These are phyloP conservation scores for Wickerhamomyces xylosicus DNA, from an alignment of 805 yeast genomes.

Conservation along the genomic window DNA sequence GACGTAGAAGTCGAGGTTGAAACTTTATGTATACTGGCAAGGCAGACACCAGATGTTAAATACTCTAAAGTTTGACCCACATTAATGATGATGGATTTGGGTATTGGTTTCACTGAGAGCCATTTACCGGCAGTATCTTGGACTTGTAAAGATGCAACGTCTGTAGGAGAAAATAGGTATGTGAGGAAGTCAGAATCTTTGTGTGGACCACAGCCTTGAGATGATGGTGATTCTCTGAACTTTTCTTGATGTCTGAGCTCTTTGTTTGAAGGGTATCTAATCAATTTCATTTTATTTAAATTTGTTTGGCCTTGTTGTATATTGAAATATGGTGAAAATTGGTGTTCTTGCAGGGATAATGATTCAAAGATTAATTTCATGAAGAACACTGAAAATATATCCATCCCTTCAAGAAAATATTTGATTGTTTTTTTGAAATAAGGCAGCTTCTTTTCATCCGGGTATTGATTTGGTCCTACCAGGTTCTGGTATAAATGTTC, in stretches of 20 bases:
- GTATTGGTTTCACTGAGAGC: constrained; percentile 32
- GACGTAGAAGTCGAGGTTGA: constrained; percentile 17
- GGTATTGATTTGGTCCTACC: constrained; percentile 41
- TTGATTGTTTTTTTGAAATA: constrained; percentile 21
- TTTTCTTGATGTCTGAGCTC: constrained; percentile 29
- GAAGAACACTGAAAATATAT: constrained; percentile 30
- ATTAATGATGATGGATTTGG: constrained; percentile 33
- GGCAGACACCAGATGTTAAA: constrained; percentile 36
- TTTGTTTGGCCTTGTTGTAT: constrained; percentile 29
- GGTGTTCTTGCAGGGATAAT: constrained; percentile 33
- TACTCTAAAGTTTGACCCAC: constrained; percentile 41
- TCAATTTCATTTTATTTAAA: constrained; percentile 37
- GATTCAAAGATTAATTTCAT: constrained; percentile 43
- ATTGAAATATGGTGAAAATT: neutral
- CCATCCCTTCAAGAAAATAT: constrained; percentile 35
- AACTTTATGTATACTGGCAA: constrained; percentile 40
- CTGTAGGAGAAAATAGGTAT: constrained; percentile 46
- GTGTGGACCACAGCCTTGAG: constrained; percentile 35
- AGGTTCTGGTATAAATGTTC: constrained; percentile 30
- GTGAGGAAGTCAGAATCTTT: constrained; percentile 57
- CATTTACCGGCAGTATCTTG: constrained; percentile 37
- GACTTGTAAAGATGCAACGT: constrained; percentile 33
- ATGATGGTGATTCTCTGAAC: constrained; percentile 32
- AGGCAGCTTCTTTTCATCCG: constrained; percentile 24
- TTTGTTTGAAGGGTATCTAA: constrained; percentile 26